These are phyloP conservation scores for Cardamine resedifolia DNA, from an alignment of 345 rosid genomes.

Conservation along the genomic window DNA sequence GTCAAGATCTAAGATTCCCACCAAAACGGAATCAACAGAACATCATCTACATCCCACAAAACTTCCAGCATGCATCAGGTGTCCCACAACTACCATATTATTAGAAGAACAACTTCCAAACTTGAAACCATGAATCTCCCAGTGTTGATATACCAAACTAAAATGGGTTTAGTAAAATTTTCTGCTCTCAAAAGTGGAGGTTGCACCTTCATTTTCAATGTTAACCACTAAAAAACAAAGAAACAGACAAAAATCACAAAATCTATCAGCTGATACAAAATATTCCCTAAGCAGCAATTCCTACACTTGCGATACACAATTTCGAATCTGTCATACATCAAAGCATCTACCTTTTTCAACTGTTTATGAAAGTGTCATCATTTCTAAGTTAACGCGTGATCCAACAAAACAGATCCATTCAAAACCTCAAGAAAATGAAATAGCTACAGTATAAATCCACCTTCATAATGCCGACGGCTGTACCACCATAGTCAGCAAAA, in stretches of 20 bases:
- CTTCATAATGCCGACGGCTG: slow-evolving; percentile 90
- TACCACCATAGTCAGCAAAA: slow-evolving; percentile 69
- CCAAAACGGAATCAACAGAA: neutral
- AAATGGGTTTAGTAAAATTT: neutral
- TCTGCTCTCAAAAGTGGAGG: neutral
- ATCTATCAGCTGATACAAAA: neutral
- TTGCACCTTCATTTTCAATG: neutral
- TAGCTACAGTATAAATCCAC: slow-evolving; percentile 32
- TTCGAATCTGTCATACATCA: neutral
- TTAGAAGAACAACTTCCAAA: neutral
- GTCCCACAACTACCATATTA: neutral
- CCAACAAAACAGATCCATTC: neutral
- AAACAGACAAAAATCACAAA: neutral
- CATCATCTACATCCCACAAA: slow-evolving; percentile 2
- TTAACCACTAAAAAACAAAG: neutral
- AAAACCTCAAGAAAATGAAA: neutral
- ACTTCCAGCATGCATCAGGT: neutral
- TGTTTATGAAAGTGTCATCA: neutral
- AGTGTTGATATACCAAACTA: neutral
- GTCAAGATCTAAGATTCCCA: neutral
- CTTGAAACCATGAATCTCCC: neutral
- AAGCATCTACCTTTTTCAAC: neutral
- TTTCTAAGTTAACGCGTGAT: neutral
- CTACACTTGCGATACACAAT: neutral
- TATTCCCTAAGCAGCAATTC: neutral